Percentiles rank a stretch among this genome's conserved stretches.
Conservation (phyloP, 192 early-diverging fungal genomes). For the Rhizoclosmatium globosum region DNA sequence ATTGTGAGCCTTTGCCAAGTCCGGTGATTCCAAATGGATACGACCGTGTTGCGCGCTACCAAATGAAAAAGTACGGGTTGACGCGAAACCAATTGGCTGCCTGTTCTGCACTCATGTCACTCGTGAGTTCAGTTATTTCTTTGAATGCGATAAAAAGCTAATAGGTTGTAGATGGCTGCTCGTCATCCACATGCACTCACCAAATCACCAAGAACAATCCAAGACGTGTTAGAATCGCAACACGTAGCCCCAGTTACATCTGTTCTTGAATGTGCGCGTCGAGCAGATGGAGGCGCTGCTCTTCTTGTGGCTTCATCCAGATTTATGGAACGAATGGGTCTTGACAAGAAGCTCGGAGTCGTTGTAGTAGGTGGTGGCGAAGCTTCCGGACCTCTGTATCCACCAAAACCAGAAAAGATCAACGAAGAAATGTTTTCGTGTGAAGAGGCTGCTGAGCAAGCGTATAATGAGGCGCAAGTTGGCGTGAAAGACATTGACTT, state of each 20-base stretch:
- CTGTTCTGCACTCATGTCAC: constrained; percentile 1
- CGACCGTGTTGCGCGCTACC: constrained; percentile 55
- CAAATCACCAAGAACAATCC: constrained; percentile 39
- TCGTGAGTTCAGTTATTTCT: background rate
- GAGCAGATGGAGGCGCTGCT: constrained; percentile 52
- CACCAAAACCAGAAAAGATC: constrained; percentile 43
- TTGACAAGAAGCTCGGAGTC: constrained; percentile 38
- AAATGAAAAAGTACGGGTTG: constrained; percentile 51
- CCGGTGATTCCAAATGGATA: constrained; percentile 55
- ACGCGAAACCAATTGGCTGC: constrained; percentile 50
- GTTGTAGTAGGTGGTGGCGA: constrained; percentile 54
- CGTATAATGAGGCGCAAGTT: constrained; percentile 58
- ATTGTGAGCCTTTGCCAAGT: constrained; percentile 16
- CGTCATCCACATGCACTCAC: constrained; percentile 52
- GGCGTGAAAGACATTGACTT: constrained; percentile 55
- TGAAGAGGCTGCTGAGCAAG: constrained; percentile 51
- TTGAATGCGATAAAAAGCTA: background rate
- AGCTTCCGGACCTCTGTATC: constrained; percentile 54
- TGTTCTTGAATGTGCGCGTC: constrained; percentile 53
- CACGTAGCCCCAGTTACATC: constrained; percentile 52
- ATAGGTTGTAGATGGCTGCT: constrained; percentile 43
- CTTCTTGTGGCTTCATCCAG: constrained; percentile 45
- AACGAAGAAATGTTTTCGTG: constrained; percentile 51
- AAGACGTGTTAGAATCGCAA: constrained; percentile 39
- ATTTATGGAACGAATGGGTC: constrained; percentile 45